These are phyloP conservation scores for Scheffersomyces cryptocercus DNA, from an alignment of 1,139 yeast species.

Conservation along the genomic window DNA sequence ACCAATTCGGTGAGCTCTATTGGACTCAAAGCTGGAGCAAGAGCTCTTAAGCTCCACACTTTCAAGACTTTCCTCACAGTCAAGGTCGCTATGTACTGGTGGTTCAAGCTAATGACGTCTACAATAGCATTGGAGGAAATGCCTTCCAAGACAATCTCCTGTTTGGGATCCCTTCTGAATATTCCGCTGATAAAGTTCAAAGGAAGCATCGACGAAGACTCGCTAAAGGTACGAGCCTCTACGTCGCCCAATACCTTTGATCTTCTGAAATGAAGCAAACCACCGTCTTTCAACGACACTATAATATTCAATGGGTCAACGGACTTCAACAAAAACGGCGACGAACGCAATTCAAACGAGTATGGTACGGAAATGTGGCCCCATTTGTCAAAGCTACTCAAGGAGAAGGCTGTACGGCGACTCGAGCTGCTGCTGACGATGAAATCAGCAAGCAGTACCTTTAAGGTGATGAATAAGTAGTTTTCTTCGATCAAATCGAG, in stretches of 20 bases:
- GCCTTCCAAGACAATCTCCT: conserved; percentile 25
- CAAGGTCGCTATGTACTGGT: conserved; percentile 19
- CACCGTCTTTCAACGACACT: conserved; percentile 72
- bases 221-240: conserved; percentile 55
- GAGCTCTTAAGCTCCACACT: conserved; percentile 54
- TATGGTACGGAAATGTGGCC: conserved; percentile 68
- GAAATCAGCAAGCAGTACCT: conserved; percentile 33
- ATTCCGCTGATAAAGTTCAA: conserved; percentile 35
- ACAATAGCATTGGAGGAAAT: conserved; percentile 34
- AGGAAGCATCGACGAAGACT: conserved; percentile 50
- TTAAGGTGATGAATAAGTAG: conserved; percentile 34
- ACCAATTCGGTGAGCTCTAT: conserved; percentile 16
- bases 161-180: conserved; percentile 15
- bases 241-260: conserved; percentile 36
- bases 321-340: conserved; percentile 57
- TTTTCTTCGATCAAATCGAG: conserved; percentile 22
- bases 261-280: conserved; percentile 55
- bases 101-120: conserved; percentile 23
- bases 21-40: conserved; percentile 20
- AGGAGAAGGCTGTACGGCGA: conserved; percentile 14
- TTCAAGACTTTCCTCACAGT: conserved; percentile 53
- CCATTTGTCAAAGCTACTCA: conserved; percentile 49
- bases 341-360: conserved; percentile 64
- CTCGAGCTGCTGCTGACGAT: conserved; percentile 16
- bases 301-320: conserved; percentile 45